These are phyloP conservation scores for Tetracentron sinense DNA, from an alignment of 164 flowering plant species.

Conservation along the genomic window DNA sequence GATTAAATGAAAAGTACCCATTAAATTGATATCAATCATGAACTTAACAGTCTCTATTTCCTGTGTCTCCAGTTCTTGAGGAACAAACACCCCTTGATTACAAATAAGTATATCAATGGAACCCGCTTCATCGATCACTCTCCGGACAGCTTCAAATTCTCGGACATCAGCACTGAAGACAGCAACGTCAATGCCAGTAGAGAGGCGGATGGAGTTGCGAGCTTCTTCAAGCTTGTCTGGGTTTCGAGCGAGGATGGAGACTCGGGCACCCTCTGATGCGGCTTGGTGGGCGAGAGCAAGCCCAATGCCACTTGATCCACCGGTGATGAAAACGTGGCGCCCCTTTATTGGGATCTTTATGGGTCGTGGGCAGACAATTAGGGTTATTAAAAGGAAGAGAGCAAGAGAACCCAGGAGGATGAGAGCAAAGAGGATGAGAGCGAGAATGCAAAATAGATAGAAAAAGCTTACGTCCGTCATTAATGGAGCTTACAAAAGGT, in stretches of 20 bases:
- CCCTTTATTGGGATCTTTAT: conserved; percentile 59
- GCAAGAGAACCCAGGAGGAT: conserved; percentile 29
- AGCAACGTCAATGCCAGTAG: no score
- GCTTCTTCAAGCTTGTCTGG: conserved; percentile 71
- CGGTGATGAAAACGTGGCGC: conserved; percentile 90
- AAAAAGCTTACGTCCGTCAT: conserved; percentile 36
- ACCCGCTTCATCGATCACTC: conserved; percentile 57
- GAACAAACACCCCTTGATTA: no score
- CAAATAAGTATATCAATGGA: conserved; percentile 66
- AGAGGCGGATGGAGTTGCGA: conserved; percentile 40
- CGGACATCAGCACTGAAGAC: no score
- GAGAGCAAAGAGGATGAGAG: no score
- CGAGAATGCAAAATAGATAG: conserved; percentile 32
- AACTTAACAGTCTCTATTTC: no score
- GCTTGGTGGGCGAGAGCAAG: conserved; percentile 74
- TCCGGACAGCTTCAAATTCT: conserved; percentile 46
- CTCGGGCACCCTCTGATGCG: conserved; percentile 70
- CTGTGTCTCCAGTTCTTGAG: conserved; percentile 65
- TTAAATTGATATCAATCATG: conserved; percentile 78
- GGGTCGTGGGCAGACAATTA: conserved; percentile 56
- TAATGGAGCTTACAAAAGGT: conserved; percentile 13
- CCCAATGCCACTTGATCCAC: conserved; percentile 97
- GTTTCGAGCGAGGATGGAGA: no score
- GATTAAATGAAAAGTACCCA: conserved; percentile 73
- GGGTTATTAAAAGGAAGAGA: conserved; percentile 39